Evolutionary conservation across 805 yeast species (phyloP).

Genomic region (Pichia nanzhaoensis): DNA sequence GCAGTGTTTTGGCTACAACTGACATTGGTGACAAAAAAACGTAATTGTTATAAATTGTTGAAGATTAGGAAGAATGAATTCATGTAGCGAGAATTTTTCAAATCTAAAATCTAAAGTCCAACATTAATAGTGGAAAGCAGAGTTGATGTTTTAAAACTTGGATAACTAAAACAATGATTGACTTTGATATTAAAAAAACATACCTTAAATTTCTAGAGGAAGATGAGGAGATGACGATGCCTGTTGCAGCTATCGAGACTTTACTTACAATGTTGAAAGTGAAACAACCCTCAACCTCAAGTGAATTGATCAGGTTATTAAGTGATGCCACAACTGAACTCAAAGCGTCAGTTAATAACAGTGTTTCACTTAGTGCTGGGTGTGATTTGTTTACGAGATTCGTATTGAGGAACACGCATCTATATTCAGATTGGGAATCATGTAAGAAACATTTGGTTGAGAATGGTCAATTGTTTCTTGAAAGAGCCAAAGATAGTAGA

Average conservation of each 20-base stretch:
- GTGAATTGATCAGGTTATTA: slow-evolving; percentile 80
- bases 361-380: slow-evolving; percentile 92
- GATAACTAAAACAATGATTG: slow-evolving; percentile 15
- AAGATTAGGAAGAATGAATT: neutral
- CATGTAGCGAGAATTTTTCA: slow-evolving; percentile 4
- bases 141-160: neutral
- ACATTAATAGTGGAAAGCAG: too few relatives aligned
- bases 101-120: neutral
- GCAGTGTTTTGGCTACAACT: too few relatives aligned
- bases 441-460: slow-evolving; percentile 83
- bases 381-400: slow-evolving; percentile 95
- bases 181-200: slow-evolving; percentile 75
- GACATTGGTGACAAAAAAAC: too few relatives aligned
- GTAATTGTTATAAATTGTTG: too few relatives aligned
- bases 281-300: slow-evolving; percentile 87
- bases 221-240: slow-evolving; percentile 98
- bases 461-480: slow-evolving; percentile 87
- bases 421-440: slow-evolving; percentile 91
- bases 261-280: slow-evolving; percentile 75
- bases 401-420: slow-evolving; percentile 80
- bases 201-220: slow-evolving; percentile 77
- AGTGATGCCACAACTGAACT: slow-evolving; percentile 69
- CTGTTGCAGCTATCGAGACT: slow-evolving; percentile 96
- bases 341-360: slow-evolving; percentile 77
- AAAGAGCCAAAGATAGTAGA: slow-evolving; percentile 87